Base-by-base conservation (phyloP, 371 early-diverging fungal genomes). In the Coemansia sp. region DNA sequence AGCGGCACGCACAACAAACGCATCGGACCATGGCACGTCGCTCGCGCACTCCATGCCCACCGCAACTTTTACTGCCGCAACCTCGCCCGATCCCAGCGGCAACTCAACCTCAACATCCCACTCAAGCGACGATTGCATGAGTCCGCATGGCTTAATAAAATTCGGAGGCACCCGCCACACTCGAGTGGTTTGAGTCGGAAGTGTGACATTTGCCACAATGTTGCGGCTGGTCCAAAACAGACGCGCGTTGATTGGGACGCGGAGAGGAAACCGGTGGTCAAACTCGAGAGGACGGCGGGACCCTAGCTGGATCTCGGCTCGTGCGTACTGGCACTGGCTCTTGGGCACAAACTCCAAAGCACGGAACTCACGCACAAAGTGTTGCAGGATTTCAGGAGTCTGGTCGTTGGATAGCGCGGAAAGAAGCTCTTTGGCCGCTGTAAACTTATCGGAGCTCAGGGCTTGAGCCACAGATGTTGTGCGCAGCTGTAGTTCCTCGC, bases 11-110 rank as follows among this genome's bases (percentile, higher is more conserved):
- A 73, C 31, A 4, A 72, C 59, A 42, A 72, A 56, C 21, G 65
- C 16, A 26, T 76, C 77, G 3, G 75, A 54, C 77, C 74, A 73
- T 1, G 77, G 75, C 4, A 31, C n/a, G 8, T 76, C 74, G 8
- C 59, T 62, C 3, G 37, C 8, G 3, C 58, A 54, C 8, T 24
- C 52, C 34, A 72, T 29, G 6, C 61, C 68, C 16, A 73, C 42
- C 5, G 64, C 21, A 40, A 73, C n/a, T 13, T 45, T 24, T 1
- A 76, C 59, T 0, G 59, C 11, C 0, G 77, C 64, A 40, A 58
- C 31, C 55, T 76, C 74, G 61, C 77, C 77, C 0, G 77, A 68
- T 24, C 77, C 60, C 62, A 76, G 66, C 2, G 77, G 77, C 63
- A 76, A 48, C 16, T 53, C 40, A 8, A 68, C 62, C 4, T 73